Base-by-base conservation (phyloP, 2,329 filamentous ascomycete genomes). In the Phialophora tarda region DNA sequence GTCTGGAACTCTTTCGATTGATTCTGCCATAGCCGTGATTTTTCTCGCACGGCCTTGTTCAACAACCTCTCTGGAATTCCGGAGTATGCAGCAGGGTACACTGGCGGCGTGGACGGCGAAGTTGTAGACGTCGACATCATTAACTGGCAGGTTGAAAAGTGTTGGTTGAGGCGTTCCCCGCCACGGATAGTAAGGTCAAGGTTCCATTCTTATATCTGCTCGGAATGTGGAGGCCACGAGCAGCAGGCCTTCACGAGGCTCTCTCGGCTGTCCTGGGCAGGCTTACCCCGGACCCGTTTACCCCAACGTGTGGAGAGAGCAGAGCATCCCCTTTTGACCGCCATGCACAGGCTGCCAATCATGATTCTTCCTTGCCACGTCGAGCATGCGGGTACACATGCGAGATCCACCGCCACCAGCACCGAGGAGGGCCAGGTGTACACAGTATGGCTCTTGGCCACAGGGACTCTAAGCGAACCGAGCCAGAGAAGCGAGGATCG, bases 61-160 rank as follows among this genome's bases (percentile, higher is more conserved):
- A 61, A 41, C 28, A 61, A 30, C 17, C 59, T 53, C 23, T 61
- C 48, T 41, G 59, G 59, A n/a, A 61, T 61, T 38, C 59, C 59
- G 11, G 59, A 61, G 30, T 61, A 53, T 1, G 47, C 17, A 7
- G 57, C 57, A 30, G 57, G 57, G 21, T 59, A 59, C 24, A 32
- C 28, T 8, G 57, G 57, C 6, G 24, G 57, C 10, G 47, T 32
- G 12, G 41, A 21, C n/a, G 41, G n/a, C 21, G 23, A 23, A 47
- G n/a, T 59, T 0, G 57, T 32, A 28, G 57, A 24, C 24, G 26
- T 30, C 17, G 57, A 38, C 57, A 59, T 59, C 11, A 6, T 44
- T 6, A n/a, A 44, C 38, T 2, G 6, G 14, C 14, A 8, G 17
- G 5, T 6, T 51, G 57, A n/a, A 6, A 24, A 14, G 10, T 7